Evolutionary conservation across 2,329 filamentous ascomycete species (phyloP).

Genomic region (Apiospora sp.): DNA sequence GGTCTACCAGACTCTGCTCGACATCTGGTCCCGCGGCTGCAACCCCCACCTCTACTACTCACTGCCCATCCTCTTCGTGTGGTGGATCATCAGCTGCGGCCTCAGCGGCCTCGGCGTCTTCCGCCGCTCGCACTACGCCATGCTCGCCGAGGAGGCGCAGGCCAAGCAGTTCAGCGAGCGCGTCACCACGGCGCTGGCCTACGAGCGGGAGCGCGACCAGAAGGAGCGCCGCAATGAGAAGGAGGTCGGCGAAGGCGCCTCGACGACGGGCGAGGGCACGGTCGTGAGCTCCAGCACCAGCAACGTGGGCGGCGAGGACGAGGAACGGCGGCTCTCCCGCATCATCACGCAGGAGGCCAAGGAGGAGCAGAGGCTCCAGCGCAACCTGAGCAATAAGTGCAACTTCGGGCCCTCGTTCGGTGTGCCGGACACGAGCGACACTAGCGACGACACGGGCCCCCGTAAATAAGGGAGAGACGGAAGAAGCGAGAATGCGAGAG

Average conservation of each 20-base stretch:
- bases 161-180: constrained; percentile 36
- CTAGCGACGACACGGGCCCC: not conserved
- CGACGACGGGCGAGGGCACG: not conserved
- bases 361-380: constrained; percentile 16
- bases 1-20: constrained; percentile 48
- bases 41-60: constrained; percentile 48
- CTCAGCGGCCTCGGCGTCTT: constrained; percentile 40
- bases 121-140: constrained; percentile 42
- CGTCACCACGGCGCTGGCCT: constrained; percentile 38
- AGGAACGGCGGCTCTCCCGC: not conserved
- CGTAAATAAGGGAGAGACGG: not conserved
- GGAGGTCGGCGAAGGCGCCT: not conserved
- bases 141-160: constrained; percentile 37
- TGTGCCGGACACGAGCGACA: not conserved
- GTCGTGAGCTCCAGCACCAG: not conserved
- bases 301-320: not conserved
- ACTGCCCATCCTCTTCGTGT: constrained; percentile 52
- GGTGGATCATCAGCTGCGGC: constrained; percentile 40
- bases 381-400: constrained; percentile 2
- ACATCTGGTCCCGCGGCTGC: constrained; percentile 54
- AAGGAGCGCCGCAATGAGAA: constrained; percentile 26
- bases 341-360: constrained; percentile 18
- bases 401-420: constrained; percentile 17
- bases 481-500: not conserved
- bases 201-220: constrained; percentile 33